phyloP scores from a whole-genome alignment of 1,139 yeast genomes.

The Hyphopichia wangnamkhiaoensis region DNA sequence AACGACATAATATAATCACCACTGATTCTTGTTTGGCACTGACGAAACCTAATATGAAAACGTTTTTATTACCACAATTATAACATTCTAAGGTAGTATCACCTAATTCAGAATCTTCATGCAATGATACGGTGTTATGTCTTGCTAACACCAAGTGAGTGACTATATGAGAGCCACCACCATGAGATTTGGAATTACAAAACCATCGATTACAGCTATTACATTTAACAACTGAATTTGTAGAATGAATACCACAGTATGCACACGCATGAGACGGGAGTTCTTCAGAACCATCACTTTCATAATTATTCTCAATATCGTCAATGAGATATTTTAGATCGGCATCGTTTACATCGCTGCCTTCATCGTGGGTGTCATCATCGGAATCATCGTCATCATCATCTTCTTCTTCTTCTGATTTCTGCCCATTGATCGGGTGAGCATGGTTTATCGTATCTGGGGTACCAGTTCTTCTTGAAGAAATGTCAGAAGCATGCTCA shows the following conservation, averaged over 20 bases:
- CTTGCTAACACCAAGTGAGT: conserved; percentile 82
- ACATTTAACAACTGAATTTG: conserved; percentile 74
- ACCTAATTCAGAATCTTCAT: conserved; percentile 80
- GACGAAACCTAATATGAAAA: conserved; percentile 82
- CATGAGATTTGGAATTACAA: conserved; percentile 72
- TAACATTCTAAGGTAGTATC: conserved; percentile 87
- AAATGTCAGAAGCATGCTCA: conserved; percentile 3
- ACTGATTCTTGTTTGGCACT: conserved; percentile 86
- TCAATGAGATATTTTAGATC: conserved; percentile 4
- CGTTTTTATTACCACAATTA: conserved; percentile 82
- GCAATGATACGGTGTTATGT: conserved; percentile 74
- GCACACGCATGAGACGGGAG: conserved; percentile 53
- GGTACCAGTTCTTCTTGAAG: not conserved
- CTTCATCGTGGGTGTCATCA: conserved; percentile 3
- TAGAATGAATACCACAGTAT: conserved; percentile 76
- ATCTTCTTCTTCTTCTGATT: too few species aligned
- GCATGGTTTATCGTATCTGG: too few species aligned
- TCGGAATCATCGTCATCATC: conserved; percentile 2
- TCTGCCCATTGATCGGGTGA: too few species aligned
- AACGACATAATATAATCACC: conserved; percentile 82
- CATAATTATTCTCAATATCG: conserved; percentile 7
- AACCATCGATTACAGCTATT: conserved; percentile 84
- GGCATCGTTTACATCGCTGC: conserved; percentile 6
- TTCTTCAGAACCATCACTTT: conserved; percentile 7
- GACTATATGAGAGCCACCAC: conserved; percentile 78